These are phyloP conservation scores for Cardamine resedifolia DNA, from an alignment of 345 rosid species.

Conservation along the genomic window DNA sequence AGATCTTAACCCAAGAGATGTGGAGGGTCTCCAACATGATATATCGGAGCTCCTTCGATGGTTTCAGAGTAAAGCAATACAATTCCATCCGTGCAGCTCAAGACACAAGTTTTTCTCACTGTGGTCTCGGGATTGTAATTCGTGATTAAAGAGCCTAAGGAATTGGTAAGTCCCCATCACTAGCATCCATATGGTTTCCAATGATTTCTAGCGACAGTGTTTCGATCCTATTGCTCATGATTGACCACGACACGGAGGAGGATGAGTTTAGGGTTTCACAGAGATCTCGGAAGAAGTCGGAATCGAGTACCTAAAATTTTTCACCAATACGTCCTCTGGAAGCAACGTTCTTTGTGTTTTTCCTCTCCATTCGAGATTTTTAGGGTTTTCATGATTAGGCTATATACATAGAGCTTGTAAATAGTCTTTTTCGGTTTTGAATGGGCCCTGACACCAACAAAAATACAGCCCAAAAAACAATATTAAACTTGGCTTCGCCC, in stretches of 20 bases:
- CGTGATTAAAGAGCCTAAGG: background rate
- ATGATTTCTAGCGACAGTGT: background rate
- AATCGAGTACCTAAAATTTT: background rate
- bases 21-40: background rate
- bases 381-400: too few relatives aligned
- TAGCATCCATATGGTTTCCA: background rate
- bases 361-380: background rate
- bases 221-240: background rate
- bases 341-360: too few relatives aligned
- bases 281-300: background rate
- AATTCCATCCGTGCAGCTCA: background rate
- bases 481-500: constrained; percentile 59
- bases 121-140: background rate
- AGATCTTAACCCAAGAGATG: background rate
- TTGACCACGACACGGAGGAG: background rate
- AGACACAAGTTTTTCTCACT: background rate
- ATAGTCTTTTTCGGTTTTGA: too few relatives aligned
- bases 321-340: background rate
- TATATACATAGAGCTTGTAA: too few relatives aligned
- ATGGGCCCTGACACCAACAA: too few relatives aligned
- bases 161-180: background rate
- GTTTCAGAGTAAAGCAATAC: background rate
- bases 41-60: background rate
- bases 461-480: too few relatives aligned
- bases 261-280: background rate